phyloP scores from a whole-genome alignment of 192 early-diverging fungal species.

The Endogone sp. region DNA sequence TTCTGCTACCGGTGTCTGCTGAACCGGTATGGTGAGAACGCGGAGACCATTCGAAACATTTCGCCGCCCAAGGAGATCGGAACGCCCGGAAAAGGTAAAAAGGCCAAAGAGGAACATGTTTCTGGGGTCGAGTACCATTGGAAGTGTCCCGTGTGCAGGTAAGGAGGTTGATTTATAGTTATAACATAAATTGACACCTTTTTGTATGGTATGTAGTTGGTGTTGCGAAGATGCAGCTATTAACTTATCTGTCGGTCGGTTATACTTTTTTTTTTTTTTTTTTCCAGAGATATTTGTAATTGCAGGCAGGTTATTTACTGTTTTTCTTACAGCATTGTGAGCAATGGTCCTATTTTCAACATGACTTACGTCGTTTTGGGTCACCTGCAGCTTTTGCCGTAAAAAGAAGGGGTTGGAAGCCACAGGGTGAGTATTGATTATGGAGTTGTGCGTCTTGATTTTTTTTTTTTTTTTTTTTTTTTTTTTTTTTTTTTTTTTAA shows the following conservation, averaged over 20 bases:
- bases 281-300: not conserved
- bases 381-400: no score
- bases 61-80: not conserved
- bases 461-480: no score
- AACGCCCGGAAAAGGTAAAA: not conserved
- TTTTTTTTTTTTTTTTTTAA: no score
- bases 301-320: not conserved
- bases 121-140: not conserved
- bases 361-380: no score
- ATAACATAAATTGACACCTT: no score
- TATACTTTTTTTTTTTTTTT: not conserved
- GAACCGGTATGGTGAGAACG: not conserved
- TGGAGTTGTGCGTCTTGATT: no score
- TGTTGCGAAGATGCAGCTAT: not conserved
- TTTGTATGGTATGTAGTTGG: not conserved
- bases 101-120: not conserved
- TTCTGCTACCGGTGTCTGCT: not conserved
- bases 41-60: not conserved
- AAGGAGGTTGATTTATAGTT: no score
- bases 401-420: no score
- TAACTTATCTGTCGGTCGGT: no score
- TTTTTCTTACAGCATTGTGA: no score
- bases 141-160: not conserved
- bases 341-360: no score
- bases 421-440: no score